Evolutionary conservation across 495 filamentous ascomycete species (phyloP), one percentile per base, ranked within the genome.

Genomic region (Copromyces sp.): DNA sequence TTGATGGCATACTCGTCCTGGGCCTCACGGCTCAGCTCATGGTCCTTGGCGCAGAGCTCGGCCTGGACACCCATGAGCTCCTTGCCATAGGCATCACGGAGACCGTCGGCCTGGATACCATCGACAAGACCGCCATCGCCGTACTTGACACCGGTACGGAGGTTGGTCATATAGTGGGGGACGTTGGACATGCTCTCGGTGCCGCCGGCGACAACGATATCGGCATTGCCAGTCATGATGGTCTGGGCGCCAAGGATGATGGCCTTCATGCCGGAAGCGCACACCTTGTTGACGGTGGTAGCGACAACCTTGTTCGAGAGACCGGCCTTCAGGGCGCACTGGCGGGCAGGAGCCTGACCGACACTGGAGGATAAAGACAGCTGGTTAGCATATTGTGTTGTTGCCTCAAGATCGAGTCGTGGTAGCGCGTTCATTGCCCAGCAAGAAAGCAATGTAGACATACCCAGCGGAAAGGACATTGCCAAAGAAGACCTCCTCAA

Each of bases 241-340:
- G 94, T 97, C 85, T 98, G 95, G 37, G 95, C 91, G 69, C 92
- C 96, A 71, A 99, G 88, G 75, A 97, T 95, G 82, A 98, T 90
- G 73, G 95, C 94, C 85, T 99, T 99, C 78, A 97, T 78, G 53
- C 90, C 89, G 68, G 94, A 97, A 72, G 95, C 95, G 87, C 95
- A 99, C 77, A 99, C 95, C 85, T 99, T 99, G 90, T 98, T 99
- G 72, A 99, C 88, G 39, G 94, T 97, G 53, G 96, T 98, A 84
- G 90, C 92, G 77, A 97, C 89, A 69, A 91, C 92, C 16, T 87
- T 85, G 20, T 95, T 84, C 3, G 87, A 81, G 71, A 99, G 91
- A 69, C 95, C 95, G 75, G 94, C 95, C 76, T 88, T 86, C 78
- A 99, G 86, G 71, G 94, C 94, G 81, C 92, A 96, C 84, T 99